Conservation (phyloP, 1,284 basidiomycete genomes). For the Pyrrhoderma noxium region DNA sequence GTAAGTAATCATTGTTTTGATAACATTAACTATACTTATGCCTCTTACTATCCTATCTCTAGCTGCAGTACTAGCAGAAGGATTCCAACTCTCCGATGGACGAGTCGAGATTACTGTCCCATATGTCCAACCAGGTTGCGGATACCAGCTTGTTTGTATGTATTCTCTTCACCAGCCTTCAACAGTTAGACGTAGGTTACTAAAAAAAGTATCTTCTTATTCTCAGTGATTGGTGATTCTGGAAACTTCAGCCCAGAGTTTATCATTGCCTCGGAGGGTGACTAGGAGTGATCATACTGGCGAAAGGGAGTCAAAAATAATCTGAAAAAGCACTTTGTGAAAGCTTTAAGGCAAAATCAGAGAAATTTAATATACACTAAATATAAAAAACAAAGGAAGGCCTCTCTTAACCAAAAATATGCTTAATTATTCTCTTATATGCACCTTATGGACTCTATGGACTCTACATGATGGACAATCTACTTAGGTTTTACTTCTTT, state of each 20-base stretch:
- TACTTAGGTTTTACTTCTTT: too few relatives aligned
- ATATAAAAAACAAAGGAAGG: too few relatives aligned
- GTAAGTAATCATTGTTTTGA: conserved; percentile 17
- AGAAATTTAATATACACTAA: too few relatives aligned
- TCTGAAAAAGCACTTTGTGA: too few relatives aligned
- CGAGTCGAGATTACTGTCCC: conserved; percentile 33
- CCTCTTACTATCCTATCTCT: background rate
- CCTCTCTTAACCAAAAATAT: too few relatives aligned
- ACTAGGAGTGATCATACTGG: too few relatives aligned
- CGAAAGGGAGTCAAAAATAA: too few relatives aligned
- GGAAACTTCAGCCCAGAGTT: conserved; percentile 38
- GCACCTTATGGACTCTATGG: too few relatives aligned
- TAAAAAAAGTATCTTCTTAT: background rate
- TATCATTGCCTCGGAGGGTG: conserved; percentile 27
- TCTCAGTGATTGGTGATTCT: conserved; percentile 41
- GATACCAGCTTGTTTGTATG: conserved; percentile 38
- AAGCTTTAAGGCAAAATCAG: too few relatives aligned
- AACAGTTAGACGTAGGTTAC: background rate
- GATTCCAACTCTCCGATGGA: conserved; percentile 37
- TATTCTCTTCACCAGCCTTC: conserved; percentile 14
- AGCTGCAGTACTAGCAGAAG: conserved; percentile 29
- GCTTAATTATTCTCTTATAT: too few relatives aligned
- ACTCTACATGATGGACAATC: too few relatives aligned
- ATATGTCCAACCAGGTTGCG: conserved; percentile 25
- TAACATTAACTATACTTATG: background rate